Conservation (phyloP, 179 eudicot species). For the Heliamphora pulchella region DNA sequence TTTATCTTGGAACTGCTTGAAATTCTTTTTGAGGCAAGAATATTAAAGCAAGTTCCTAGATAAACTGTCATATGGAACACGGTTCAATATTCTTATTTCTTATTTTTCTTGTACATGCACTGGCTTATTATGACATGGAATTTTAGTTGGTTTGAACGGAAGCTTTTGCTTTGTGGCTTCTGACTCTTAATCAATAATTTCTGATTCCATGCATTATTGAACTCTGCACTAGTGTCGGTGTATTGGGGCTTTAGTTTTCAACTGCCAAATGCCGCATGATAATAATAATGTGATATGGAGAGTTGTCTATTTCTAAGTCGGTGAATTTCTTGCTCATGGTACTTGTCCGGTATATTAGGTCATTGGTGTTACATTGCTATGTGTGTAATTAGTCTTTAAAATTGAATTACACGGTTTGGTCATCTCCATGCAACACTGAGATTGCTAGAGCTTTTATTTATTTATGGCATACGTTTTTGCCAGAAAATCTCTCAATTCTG, state of each 20-base stretch:
- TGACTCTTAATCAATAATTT: background rate
- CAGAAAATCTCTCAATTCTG: background rate
- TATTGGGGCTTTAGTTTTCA: background rate
- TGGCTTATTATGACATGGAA: background rate
- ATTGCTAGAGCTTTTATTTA: slow-evolving; percentile 7
- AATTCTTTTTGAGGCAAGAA: too few relatives aligned
- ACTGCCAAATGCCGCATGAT: background rate
- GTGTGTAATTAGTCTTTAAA: too few relatives aligned
- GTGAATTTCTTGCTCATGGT: background rate
- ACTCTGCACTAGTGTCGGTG: background rate
- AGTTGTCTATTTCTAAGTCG: slow-evolving; percentile 3
- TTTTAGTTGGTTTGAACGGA: background rate
- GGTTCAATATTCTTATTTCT: background rate
- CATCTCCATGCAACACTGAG: background rate
- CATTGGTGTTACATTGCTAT: background rate
- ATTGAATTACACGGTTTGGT: background rate
- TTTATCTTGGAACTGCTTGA: background rate
- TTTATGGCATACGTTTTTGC: background rate
- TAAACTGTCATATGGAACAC: too few relatives aligned
- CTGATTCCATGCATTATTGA: background rate
- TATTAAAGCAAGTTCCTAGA: too few relatives aligned
- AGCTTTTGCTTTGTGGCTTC: background rate
- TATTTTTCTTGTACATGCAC: background rate
- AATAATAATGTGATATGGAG: background rate
- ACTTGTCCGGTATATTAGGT: background rate